Conservation (phyloP, 306 rosid genomes). For the Oxytropis ochrocephala region DNA sequence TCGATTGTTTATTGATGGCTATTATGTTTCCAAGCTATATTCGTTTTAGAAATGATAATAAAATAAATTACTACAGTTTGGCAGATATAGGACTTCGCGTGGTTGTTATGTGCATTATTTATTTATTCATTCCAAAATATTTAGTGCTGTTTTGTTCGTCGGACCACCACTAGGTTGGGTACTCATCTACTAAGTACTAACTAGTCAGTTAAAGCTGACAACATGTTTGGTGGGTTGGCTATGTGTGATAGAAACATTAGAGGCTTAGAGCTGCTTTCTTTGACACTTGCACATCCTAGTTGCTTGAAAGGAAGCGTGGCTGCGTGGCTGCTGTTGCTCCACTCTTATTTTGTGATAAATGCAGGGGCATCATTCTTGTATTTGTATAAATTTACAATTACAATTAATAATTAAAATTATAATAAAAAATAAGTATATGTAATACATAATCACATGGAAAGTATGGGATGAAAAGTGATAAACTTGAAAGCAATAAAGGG, state of each 20-base stretch:
- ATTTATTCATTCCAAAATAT: neutral
- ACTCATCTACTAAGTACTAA: neutral
- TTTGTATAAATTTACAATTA: too few species aligned
- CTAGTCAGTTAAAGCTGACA: neutral
- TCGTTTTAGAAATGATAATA: neutral
- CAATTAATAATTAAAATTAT: neutral
- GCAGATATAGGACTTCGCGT: neutral
- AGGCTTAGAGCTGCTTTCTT: neutral
- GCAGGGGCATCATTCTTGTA: too few species aligned
- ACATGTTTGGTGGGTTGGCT: neutral
- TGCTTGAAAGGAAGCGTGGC: neutral
- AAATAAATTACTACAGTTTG: neutral
- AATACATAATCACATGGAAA: neutral
- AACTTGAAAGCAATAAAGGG: neutral
- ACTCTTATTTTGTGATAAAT: neutral
- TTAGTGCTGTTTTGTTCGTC: neutral
- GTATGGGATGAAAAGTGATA: neutral
- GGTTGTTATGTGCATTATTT: neutral
- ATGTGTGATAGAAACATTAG: neutral
- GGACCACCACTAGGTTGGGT: neutral
- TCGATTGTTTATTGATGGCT: neutral
- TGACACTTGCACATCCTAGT: neutral
- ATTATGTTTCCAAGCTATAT: slow-evolving; percentile 7
- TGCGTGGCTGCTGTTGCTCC: neutral
- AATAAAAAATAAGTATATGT: neutral